phyloP scores from a whole-genome alignment of 225 moss, liverwort and hornwort species.

The Climacium dendroides region DNA sequence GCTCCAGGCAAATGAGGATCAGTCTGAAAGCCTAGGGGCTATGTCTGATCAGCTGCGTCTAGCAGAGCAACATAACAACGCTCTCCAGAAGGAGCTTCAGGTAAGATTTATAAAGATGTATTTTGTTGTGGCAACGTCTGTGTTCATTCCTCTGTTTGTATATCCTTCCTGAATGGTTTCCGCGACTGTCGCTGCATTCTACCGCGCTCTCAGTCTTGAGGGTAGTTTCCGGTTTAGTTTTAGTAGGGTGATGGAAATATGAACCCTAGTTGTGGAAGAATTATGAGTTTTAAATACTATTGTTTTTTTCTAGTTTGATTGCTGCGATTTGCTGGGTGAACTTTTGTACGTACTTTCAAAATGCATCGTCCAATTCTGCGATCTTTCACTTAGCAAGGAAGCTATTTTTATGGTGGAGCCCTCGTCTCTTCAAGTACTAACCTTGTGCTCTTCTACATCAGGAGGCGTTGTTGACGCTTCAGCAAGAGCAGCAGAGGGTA shows the following conservation, averaged over 20 bases:
- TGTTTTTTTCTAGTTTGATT: not conserved
- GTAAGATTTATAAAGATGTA: conserved; percentile 1
- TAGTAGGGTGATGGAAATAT: not conserved
- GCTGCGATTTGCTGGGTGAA: not conserved
- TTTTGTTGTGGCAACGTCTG: not conserved
- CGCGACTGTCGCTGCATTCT: not conserved
- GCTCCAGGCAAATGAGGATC: conserved; percentile 66
- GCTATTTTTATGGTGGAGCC: not conserved
- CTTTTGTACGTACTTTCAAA: not conserved
- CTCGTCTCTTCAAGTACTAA: not conserved
- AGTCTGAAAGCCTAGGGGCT: conserved; percentile 35
- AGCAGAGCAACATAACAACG: conserved; percentile 67
- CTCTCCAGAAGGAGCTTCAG: conserved; percentile 75
- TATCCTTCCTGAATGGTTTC: not conserved
- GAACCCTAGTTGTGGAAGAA: not conserved
- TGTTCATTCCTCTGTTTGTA: not conserved
- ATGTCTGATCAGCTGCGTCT: conserved; percentile 43
- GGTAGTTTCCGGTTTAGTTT: not conserved
- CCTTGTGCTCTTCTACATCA: conserved; percentile 1
- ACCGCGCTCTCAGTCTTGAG: not conserved
- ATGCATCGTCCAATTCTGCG: not conserved
- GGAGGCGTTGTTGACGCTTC: conserved; percentile 65
- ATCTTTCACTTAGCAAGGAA: not conserved
- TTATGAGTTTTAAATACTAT: not conserved
- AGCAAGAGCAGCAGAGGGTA: conserved; percentile 84